Conservation (phyloP, 192 early-diverging fungal genomes). For the Entomortierella lignicola region DNA sequence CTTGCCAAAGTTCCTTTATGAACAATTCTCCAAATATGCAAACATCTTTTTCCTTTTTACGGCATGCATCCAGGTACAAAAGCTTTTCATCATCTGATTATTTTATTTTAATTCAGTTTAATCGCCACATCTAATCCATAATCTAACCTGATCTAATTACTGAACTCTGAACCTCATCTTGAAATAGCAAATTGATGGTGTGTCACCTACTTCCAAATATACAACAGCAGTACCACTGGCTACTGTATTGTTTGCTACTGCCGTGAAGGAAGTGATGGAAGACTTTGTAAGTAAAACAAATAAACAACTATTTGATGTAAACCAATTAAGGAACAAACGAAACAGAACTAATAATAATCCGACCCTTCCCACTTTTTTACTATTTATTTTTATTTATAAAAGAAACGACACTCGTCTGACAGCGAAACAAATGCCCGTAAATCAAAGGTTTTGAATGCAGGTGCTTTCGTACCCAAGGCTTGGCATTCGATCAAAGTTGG, state of each 20-base stretch:
- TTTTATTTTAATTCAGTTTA: neutral
- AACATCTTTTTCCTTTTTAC: constrained; percentile 99
- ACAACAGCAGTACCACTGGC: constrained; percentile 88
- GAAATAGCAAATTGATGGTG: constrained; percentile 93
- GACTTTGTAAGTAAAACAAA: constrained; percentile 69
- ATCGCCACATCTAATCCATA: neutral
- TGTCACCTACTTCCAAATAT: constrained; percentile 92
- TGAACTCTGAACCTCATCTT: neutral
- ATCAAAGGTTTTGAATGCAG: constrained; percentile 69
- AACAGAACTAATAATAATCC: neutral
- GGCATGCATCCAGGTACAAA: constrained; percentile 86
- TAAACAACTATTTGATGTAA: neutral
- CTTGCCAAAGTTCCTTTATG: constrained; percentile 93
- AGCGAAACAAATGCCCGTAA: constrained; percentile 76
- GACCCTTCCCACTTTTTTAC: neutral
- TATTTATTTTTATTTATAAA: neutral
- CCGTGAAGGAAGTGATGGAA: constrained; percentile 94
- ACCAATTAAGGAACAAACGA: neutral
- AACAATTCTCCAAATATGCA: constrained; percentile 99
- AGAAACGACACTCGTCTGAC: constrained; percentile 82
- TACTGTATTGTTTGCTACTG: constrained; percentile 90
- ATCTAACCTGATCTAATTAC: neutral
- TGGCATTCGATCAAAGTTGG: constrained; percentile 91
- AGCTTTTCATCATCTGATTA: neutral
- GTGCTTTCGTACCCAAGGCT: constrained; percentile 76